phyloP scores from a whole-genome alignment of 352 stramenopile species.

The Phytopythium mirpurense region DNA sequence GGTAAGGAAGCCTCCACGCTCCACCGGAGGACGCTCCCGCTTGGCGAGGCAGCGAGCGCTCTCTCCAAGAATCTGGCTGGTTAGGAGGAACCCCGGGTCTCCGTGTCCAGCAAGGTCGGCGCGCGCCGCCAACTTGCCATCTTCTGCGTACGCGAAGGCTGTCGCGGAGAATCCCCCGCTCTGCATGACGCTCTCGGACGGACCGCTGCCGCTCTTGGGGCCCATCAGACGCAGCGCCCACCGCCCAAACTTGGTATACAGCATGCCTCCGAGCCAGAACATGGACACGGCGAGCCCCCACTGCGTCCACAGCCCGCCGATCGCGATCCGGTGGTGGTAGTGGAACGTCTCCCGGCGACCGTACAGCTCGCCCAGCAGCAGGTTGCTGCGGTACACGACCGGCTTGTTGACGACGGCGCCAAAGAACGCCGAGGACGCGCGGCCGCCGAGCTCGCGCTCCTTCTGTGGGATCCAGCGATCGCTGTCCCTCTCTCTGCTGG shows the following conservation, averaged over 20 bases:
- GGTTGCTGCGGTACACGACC: slow-evolving; percentile 61
- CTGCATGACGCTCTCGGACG: slow-evolving; percentile 52
- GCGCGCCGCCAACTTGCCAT: slow-evolving; percentile 19
- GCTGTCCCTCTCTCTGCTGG: slow-evolving; percentile 18
- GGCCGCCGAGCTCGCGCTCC: slow-evolving; percentile 39
- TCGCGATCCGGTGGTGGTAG: slow-evolving; percentile 43
- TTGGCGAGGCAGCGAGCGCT: slow-evolving; percentile 33
- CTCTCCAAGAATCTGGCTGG: slow-evolving; percentile 34
- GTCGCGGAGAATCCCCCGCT: slow-evolving; percentile 59
- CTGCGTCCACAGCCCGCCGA: slow-evolving; percentile 23
- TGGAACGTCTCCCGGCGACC: slow-evolving; percentile 22
- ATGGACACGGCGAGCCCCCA: slow-evolving; percentile 19
- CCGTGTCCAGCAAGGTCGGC: slow-evolving; percentile 13
- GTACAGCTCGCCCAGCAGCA: slow-evolving; percentile 46
- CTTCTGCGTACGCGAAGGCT: slow-evolving; percentile 28
- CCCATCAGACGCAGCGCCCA: slow-evolving; percentile 50
- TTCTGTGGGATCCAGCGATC: slow-evolving; percentile 30
- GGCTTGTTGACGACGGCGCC: slow-evolving; percentile 68
- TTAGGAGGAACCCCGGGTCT: slow-evolving; percentile 37
- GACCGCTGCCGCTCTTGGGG: slow-evolving; percentile 62
- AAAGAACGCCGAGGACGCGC: slow-evolving; percentile 47
- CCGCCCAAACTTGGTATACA: slow-evolving; percentile 42
- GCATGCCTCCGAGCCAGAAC: slow-evolving; percentile 20
- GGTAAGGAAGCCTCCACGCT: slow-evolving; percentile 30
- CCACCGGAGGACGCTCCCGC: slow-evolving; percentile 11